These are phyloP conservation scores for Lactifluus piperatus DNA, from an alignment of 768 basidiomycete species.

Conservation along the genomic window DNA sequence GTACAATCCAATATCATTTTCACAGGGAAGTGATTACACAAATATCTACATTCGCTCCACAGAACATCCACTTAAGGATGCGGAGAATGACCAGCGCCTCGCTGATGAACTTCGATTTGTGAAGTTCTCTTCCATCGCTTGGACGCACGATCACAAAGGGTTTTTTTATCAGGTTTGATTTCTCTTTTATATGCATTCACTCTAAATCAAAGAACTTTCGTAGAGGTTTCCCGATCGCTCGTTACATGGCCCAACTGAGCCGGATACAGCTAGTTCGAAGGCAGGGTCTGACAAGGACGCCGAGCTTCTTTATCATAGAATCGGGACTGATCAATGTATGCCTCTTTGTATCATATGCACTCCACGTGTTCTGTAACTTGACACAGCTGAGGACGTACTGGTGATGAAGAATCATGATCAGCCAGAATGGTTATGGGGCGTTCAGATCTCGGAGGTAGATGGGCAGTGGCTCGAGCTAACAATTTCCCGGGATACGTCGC, in stretches of 20 bases:
- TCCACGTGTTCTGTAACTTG: neutral
- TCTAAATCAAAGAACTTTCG: neutral
- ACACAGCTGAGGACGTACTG: conserved; percentile 56
- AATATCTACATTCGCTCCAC: conserved; percentile 63
- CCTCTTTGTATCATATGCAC: conserved; percentile 2
- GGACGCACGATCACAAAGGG: conserved; percentile 73
- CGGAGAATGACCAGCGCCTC: conserved; percentile 43
- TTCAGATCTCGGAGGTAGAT: conserved; percentile 49
- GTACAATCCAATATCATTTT: neutral
- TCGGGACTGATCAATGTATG: conserved; percentile 64
- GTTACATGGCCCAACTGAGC: conserved; percentile 37
- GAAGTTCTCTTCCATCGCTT: conserved; percentile 65
- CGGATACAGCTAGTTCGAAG: conserved; percentile 48
- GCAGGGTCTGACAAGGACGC: conserved; percentile 58
- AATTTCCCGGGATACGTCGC: conserved; percentile 50
- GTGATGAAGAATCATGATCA: conserved; percentile 55
- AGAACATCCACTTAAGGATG: conserved; percentile 41
- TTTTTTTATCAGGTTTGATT: conserved; percentile 68
- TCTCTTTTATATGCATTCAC: neutral
- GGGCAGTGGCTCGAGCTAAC: conserved; percentile 54
- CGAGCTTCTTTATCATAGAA: conserved; percentile 65
- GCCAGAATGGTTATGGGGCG: conserved; percentile 56
- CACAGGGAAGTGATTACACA: conserved; percentile 64
- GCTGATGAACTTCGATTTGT: conserved; percentile 63
- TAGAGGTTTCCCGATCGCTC: conserved; percentile 50